Evolutionary conservation across 2,329 filamentous ascomycete genomes (phyloP), one percentile per base, ranked within the genome.

Genomic region (Penicillium sp.): DNA sequence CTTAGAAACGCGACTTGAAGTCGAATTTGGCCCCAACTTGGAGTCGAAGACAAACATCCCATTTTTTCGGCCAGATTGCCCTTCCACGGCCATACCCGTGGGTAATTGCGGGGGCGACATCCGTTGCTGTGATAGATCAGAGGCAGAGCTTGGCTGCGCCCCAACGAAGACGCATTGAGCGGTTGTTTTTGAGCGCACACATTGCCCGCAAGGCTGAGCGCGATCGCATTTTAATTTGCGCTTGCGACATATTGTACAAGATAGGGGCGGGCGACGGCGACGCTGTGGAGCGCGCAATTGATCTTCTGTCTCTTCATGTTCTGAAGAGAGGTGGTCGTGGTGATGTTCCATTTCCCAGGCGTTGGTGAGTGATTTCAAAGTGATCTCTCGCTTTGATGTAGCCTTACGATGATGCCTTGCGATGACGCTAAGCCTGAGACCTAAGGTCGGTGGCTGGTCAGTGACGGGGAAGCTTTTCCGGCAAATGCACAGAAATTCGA

Each of bases 211-310:
- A 56, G 89, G 87, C 47, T 87, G 81, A 18, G 78, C 73, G 67
- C 89, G 90, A 75, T 90, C 86, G 74, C 89, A 93, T 70, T 89
- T 90, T 52, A 91, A 77, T 73, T 93, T 93, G 38, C 89, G 82
- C 19, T 88, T 83, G 36, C 89, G 82, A 67, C 87, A 90, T 70
- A 88, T 84, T 32, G 87, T 79, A 68, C 86, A 90, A 27, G 84
- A 87, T 7, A 57, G 82, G 82, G 70, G 89, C 86, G 78, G 87
- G 81, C 65, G 84, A 79, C 76, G 87, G 82, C 59, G 66, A n/a
- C 69, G 77, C 30, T 82, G 78, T 3, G 52, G 40, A 42, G 36
- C 14, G 18, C 29, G 47, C 10, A 18, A 26, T n/a, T 35, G n/a
- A 14, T 58, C 55, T 16, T 35, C 42, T 11, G 19, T 36, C 19